A percentile compares a stretch with the other conserved stretches of the same genome.
These are phyloP conservation scores for Pseudonitzschia delicatissima DNA, from an alignment of 108 stramenopile species.

Conservation along the genomic window DNA sequence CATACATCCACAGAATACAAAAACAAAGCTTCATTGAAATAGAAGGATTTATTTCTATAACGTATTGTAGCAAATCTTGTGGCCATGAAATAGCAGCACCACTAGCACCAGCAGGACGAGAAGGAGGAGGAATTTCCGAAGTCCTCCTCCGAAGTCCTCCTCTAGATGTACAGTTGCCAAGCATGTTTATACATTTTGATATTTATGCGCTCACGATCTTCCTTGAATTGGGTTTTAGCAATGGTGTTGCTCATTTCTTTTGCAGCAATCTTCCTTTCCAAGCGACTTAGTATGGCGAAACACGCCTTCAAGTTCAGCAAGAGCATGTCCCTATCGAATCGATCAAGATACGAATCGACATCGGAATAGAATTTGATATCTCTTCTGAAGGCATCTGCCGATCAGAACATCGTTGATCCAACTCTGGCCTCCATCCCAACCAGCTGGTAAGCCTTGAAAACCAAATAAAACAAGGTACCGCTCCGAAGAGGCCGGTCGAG, in stretches of 20 bases:
- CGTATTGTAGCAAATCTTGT: too few species aligned
- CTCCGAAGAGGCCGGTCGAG: constrained; percentile 84
- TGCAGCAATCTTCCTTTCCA: constrained; percentile 26
- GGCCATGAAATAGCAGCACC: too few species aligned
- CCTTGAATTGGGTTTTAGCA: not conserved
- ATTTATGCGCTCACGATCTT: not conserved
- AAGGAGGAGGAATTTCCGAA: not conserved
- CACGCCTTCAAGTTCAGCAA: constrained; percentile 58
- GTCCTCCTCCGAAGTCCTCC: not conserved
- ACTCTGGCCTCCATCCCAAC: constrained; percentile 42
- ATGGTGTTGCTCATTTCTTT: not conserved
- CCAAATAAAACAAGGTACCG: constrained; percentile 71
- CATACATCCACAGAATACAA: not conserved
- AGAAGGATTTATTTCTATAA: too few species aligned
- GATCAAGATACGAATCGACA: constrained; percentile 29
- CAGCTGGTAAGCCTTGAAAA: constrained; percentile 38
- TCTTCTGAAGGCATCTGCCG: constrained; percentile 38
- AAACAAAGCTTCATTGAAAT: too few species aligned
- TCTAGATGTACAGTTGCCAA: constrained; percentile 7
- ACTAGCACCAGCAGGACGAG: not conserved
- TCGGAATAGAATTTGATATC: not conserved
- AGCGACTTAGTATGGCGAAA: constrained; percentile 43
- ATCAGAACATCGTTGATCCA: constrained; percentile 60
- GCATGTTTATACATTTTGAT: constrained; percentile 14
- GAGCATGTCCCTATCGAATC: constrained; percentile 49